These are phyloP conservation scores for Penicillium glabrum DNA, from an alignment of 2,329 filamentous ascomycete genomes.

Conservation along the genomic window DNA sequence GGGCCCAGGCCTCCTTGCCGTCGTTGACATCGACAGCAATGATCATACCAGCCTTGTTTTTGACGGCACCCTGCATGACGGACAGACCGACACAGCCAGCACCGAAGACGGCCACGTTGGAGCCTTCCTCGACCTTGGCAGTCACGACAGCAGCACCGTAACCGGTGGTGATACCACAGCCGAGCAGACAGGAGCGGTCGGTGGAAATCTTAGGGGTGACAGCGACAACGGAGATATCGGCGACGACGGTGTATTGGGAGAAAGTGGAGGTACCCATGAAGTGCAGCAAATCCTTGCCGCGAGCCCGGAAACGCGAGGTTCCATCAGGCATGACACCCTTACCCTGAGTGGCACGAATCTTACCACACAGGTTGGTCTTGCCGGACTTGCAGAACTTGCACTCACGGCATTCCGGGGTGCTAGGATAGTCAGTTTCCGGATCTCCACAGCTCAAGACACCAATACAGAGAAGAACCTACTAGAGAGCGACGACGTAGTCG, in stretches of 20 bases:
- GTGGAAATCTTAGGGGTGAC: constrained; percentile 88
- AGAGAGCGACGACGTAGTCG: constrained; percentile 86
- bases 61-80: constrained; percentile 89
- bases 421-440: constrained; percentile 38
- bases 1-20: constrained; percentile 83
- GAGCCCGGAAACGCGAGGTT: constrained; percentile 89
- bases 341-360: constrained; percentile 96
- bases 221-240: constrained; percentile 95
- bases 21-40: constrained; percentile 79
- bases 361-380: constrained; percentile 98
- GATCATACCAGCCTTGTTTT: constrained; percentile 68
- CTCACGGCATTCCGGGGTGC: constrained; percentile 93
- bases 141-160: constrained; percentile 96
- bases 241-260: constrained; percentile 97
- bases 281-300: constrained; percentile 91
- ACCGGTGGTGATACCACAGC: constrained; percentile 97
- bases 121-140: constrained; percentile 85
- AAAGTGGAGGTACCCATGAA: constrained; percentile 99
- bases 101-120: constrained; percentile 88
- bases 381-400: constrained; percentile 99
- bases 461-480: constrained; percentile 54
- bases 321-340: constrained; percentile 97
- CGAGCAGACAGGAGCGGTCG: constrained; percentile 93
- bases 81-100: constrained; percentile 94
- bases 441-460: neutral